These are phyloP conservation scores for Kingdonia uniflora DNA, from an alignment of 164 flowering plant species.

Conservation along the genomic window DNA sequence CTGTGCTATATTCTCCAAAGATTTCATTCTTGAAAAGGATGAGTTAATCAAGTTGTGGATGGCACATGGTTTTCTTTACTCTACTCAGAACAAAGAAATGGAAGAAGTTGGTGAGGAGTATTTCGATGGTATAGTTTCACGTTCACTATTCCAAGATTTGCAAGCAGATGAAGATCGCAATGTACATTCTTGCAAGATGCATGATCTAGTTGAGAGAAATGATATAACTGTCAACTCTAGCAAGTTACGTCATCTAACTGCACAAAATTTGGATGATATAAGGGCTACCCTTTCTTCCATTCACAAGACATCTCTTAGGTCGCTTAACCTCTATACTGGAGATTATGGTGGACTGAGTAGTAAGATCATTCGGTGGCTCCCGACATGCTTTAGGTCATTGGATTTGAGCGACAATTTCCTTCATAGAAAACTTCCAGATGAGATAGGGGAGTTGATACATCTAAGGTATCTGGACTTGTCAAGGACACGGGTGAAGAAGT, in stretches of 20 bases:
- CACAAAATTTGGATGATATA: too few relatives aligned
- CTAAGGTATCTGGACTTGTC: background rate
- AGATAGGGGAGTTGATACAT: background rate
- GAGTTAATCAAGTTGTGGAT: conserved; percentile 12
- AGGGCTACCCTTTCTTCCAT: too few relatives aligned
- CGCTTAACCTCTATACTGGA: too few relatives aligned
- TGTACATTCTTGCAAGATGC: background rate
- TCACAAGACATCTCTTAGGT: too few relatives aligned
- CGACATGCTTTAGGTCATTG: too few relatives aligned
- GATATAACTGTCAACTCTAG: too few relatives aligned
- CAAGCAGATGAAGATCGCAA: background rate
- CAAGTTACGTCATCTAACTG: too few relatives aligned
- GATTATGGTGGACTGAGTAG: too few relatives aligned
- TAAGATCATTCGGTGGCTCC: too few relatives aligned
- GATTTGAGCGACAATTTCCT: too few relatives aligned
- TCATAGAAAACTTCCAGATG: too few relatives aligned
- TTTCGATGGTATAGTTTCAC: background rate
- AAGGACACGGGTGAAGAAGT: background rate
- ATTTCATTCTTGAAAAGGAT: conserved; percentile 3
- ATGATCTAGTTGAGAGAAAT: conserved; percentile 1
- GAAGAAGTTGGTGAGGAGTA: background rate
- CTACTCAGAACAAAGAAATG: background rate
- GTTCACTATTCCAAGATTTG: conserved; percentile 3
- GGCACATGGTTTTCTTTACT: conserved; percentile 4
- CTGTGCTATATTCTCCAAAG: conserved; percentile 13